Evolutionary conservation across 768 basidiomycete species (phyloP).

Genomic region (Pisolithus orientalis): DNA sequence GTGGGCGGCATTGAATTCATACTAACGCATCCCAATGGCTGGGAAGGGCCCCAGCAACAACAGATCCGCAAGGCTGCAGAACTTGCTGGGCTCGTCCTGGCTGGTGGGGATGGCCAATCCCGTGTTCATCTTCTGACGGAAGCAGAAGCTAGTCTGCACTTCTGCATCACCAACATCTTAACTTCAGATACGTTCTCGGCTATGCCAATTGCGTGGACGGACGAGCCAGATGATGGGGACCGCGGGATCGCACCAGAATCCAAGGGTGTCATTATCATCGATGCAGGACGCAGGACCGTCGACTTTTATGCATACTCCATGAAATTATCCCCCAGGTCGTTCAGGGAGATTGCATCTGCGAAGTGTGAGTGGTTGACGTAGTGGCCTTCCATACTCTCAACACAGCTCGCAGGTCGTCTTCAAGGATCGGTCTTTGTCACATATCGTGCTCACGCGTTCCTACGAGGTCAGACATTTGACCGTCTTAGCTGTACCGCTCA

Average conservation of each 20-base stretch:
- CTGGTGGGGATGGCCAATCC: slow-evolving; percentile 28
- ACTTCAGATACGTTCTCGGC: slow-evolving; percentile 21
- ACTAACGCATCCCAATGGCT: slow-evolving; percentile 43
- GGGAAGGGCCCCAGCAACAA: slow-evolving; percentile 39
- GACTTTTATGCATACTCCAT: slow-evolving; percentile 52
- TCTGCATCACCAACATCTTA: slow-evolving; percentile 34
- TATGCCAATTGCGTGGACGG: not conserved
- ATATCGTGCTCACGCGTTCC: not conserved
- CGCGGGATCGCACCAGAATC: slow-evolving; percentile 27
- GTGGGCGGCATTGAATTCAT: slow-evolving; percentile 37
- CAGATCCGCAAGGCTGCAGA: too few relatives aligned
- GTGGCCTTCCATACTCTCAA: not conserved
- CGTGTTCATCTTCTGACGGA: slow-evolving; percentile 43
- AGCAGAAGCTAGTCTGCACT: slow-evolving; percentile 50
- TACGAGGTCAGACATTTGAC: not conserved
- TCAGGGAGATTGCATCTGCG: slow-evolving; percentile 45
- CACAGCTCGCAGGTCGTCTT: slow-evolving; percentile 33
- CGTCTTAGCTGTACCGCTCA: not conserved
- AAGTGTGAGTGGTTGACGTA: slow-evolving; percentile 29
- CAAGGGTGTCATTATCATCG: slow-evolving; percentile 46
- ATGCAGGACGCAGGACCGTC: slow-evolving; percentile 58
- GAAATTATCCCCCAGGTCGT: slow-evolving; percentile 19
- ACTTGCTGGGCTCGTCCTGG: slow-evolving; percentile 23
- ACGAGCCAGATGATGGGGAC: not conserved
- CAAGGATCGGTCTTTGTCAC: slow-evolving; percentile 49